These are phyloP conservation scores for Colletotrichum aenigma DNA, from an alignment of 2,329 filamentous ascomycete species.

Conservation along the genomic window DNA sequence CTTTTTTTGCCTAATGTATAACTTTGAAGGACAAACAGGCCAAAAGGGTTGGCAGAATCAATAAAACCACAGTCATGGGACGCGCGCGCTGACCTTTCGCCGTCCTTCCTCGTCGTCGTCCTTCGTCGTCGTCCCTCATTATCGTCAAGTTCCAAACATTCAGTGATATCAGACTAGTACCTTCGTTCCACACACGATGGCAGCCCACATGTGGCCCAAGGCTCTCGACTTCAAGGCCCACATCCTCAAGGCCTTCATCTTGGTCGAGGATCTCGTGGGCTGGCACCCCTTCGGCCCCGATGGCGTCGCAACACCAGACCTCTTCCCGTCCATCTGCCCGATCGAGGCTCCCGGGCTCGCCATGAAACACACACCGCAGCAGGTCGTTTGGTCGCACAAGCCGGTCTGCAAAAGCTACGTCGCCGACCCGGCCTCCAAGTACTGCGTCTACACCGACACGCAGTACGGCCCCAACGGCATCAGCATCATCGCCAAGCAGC, in stretches of 20 bases:
- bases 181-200: background rate
- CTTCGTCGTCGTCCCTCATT: background rate
- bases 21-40: background rate
- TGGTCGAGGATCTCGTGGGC: background rate
- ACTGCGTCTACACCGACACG: slow-evolving; percentile 32
- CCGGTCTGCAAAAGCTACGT: slow-evolving; percentile 24
- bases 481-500: slow-evolving; percentile 38
- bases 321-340: background rate
- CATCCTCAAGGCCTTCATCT: background rate
- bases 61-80: background rate
- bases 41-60: background rate
- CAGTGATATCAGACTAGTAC: background rate
- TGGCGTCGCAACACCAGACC: background rate
- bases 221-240: background rate
- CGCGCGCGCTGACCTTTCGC: background rate
- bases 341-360: background rate
- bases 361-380: background rate
- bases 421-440: slow-evolving; percentile 11
- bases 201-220: background rate
- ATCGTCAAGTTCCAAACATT: background rate
- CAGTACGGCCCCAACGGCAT: slow-evolving; percentile 31
- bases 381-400: slow-evolving; percentile 26
- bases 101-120: background rate
- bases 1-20: background rate
- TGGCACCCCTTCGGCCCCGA: background rate